Evolutionary conservation across 306 rosid genomes (phyloP).

Genomic region (Cicer judaicum): DNA sequence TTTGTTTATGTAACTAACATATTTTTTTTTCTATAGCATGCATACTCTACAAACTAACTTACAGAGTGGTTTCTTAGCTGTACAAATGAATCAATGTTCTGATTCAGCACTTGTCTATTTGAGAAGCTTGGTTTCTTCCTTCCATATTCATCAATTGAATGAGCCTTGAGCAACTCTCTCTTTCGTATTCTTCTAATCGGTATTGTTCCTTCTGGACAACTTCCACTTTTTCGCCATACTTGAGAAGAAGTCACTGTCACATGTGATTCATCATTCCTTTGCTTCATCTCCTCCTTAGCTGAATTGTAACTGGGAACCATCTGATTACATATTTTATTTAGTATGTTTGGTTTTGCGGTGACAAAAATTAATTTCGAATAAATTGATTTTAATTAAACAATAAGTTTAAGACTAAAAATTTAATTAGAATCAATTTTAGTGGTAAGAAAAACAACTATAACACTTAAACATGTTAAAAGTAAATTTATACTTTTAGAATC

Average conservation of each 20-base stretch:
- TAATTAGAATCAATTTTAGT: too few relatives aligned
- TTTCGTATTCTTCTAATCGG: slow-evolving; percentile 62
- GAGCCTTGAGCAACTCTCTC: slow-evolving; percentile 52
- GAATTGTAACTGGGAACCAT: slow-evolving; percentile 55
- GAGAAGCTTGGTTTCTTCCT: slow-evolving; percentile 56
- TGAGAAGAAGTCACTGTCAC: slow-evolving; percentile 52
- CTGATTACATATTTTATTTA: slow-evolving; percentile 42
- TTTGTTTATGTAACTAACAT: neutral
- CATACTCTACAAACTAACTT: slow-evolving; percentile 26
- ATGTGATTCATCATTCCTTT: slow-evolving; percentile 35
- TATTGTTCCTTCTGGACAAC: slow-evolving; percentile 70
- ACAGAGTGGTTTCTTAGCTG: slow-evolving; percentile 58
- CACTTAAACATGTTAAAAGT: neutral
- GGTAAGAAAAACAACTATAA: too few relatives aligned
- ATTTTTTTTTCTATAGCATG: neutral
- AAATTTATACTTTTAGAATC: too few relatives aligned
- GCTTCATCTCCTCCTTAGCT: slow-evolving; percentile 48
- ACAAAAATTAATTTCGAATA: neutral
- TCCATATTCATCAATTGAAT: slow-evolving; percentile 60
- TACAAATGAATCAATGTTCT: slow-evolving; percentile 35
- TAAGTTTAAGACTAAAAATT: too few relatives aligned
- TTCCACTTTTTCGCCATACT: slow-evolving; percentile 74
- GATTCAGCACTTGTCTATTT: slow-evolving; percentile 24
- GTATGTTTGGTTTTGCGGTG: neutral
- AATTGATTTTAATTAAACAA: neutral